Percentiles rank a stretch among this genome's conserved stretches.
Evolutionary conservation across 2,329 filamentous ascomycete species (phyloP).

Genomic region (Trichoderma brevicompactum): DNA sequence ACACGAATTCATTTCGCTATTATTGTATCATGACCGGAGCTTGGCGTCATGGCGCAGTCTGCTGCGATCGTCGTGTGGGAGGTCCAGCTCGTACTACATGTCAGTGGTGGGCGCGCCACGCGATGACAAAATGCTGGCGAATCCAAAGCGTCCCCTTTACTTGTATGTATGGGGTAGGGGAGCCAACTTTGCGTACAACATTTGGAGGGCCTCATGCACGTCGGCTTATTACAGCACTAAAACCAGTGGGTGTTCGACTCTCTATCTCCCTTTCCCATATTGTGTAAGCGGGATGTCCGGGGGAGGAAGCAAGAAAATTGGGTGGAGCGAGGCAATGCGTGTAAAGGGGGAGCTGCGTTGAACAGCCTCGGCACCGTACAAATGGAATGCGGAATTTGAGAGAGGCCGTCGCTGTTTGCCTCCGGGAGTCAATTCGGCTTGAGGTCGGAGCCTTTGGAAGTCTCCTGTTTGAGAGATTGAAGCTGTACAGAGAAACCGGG

Average conservation of each 20-base stretch:
- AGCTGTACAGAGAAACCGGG: not conserved
- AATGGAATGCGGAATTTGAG: not conserved
- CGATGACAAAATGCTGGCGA: conserved; percentile 17
- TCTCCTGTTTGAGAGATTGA: not conserved
- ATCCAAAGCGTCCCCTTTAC: conserved; percentile 18
- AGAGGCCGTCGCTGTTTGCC: not conserved
- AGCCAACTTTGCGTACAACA: not conserved
- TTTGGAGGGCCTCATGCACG: conserved; percentile 12
- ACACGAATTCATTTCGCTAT: too few relatives aligned
- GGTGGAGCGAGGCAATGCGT: conserved; percentile 19
- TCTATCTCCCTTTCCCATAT: not conserved
- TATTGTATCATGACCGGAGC: conserved; percentile 1
- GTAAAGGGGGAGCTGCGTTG: conserved; percentile 14
- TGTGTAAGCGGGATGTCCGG: conserved; percentile 20
- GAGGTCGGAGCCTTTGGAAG: not conserved
- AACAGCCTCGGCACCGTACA: conserved; percentile 18
- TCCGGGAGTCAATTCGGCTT: not conserved
- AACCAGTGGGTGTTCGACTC: not conserved
- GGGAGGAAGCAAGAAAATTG: not conserved
- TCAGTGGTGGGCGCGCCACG: conserved; percentile 15
- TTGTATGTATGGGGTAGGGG: conserved; percentile 13
- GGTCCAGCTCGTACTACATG: not conserved
- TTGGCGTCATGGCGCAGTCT: conserved; percentile 20
- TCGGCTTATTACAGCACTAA: conserved; percentile 19
- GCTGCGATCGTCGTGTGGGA: conserved; percentile 8